Base-by-base conservation (phyloP, 805 yeast species). In the Saturnispora kantuleensis region DNA sequence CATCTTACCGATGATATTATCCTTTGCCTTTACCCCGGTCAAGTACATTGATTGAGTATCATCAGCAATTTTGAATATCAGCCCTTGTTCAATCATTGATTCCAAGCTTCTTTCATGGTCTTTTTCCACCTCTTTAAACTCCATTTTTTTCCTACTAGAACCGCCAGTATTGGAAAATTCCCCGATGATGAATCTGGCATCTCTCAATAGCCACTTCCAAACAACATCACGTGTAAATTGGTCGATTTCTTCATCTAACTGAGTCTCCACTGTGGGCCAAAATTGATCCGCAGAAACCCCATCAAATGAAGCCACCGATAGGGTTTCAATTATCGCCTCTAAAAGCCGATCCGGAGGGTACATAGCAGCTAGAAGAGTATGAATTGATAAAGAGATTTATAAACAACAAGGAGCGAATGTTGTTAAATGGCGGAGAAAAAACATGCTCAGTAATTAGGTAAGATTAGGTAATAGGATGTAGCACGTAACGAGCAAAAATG, bases 1-100 rank as follows among this genome's bases (percentile, higher is more conserved):
- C 52, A 64, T 67, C 9, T 68, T 67, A 3, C 86, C 87, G 28
- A 83, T 56, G 4, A 68, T 60, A 41, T 71, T 67, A 52, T 74
- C 77, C 32, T 71, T 67, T 46, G 69, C 68, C 30, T 71, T 69
- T 30, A 71, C 69, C 11, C 84, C 84, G 0, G 85, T 74, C 35
- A 83, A 59, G 40, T 67, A 69, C 13, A 68, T 53, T 70, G 84
- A 81, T 52, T 77, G 77, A 34, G 71, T 71, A 44, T 75, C 79
- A 26, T 75, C 74, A 4, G 70, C 65, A 3, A 82, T 74, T 12
- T 64, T 61, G 3, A 71, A 11, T 6, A 35, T 39, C 16, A 45
- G 43, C 18, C 42, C 34, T 7, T 35, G 12, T 11, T 35, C n/a
- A 7, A 42, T n/a, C n/a, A 35, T 17, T 30, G 21, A 35, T 36